Conservation (phyloP, 1,284 basidiomycete species). For the Cutaneotrichosporon sp. region DNA sequence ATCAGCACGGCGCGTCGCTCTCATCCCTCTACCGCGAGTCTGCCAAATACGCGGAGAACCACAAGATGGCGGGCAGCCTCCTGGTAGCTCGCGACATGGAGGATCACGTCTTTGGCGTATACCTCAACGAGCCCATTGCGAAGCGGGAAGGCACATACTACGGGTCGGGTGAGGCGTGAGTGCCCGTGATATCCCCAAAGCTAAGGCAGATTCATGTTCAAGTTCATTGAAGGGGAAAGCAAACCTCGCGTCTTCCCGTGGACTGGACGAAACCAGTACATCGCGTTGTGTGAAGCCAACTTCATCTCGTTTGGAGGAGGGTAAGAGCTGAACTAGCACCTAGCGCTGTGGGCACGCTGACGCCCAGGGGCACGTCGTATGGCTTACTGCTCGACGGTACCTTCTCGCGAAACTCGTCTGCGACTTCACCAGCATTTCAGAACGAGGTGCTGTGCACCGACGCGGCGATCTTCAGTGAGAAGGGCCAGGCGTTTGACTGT, state of each 20-base stretch:
- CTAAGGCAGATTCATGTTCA: conserved; percentile 80
- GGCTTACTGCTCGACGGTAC: conserved; percentile 86
- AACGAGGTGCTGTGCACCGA: conserved; percentile 76
- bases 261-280: conserved; percentile 90
- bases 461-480: conserved; percentile 55
- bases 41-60: conserved; percentile 43
- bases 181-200: conserved; percentile 29
- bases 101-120: conserved; percentile 73
- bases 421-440: conserved; percentile 79
- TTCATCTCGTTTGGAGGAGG: conserved; percentile 89
- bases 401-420: conserved; percentile 79
- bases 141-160: conserved; percentile 67
- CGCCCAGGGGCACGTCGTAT: conserved; percentile 73
- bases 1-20: conserved; percentile 92
- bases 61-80: conserved; percentile 57
- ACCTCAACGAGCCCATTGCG: conserved; percentile 71
- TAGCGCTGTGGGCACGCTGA: not conserved
- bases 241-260: conserved; percentile 70
- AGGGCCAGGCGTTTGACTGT: conserved; percentile 69
- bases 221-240: conserved; percentile 44
- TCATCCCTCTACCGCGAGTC: conserved; percentile 79
- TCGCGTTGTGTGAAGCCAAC: conserved; percentile 76
- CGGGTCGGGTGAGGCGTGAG: conserved; percentile 81
- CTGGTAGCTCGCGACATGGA: conserved; percentile 64
- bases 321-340: conserved; percentile 57